Evolutionary conservation across 306 rosid genomes (phyloP), one percentile per base, ranked within the genome.

Genomic region (Lathyrus aphaca): DNA sequence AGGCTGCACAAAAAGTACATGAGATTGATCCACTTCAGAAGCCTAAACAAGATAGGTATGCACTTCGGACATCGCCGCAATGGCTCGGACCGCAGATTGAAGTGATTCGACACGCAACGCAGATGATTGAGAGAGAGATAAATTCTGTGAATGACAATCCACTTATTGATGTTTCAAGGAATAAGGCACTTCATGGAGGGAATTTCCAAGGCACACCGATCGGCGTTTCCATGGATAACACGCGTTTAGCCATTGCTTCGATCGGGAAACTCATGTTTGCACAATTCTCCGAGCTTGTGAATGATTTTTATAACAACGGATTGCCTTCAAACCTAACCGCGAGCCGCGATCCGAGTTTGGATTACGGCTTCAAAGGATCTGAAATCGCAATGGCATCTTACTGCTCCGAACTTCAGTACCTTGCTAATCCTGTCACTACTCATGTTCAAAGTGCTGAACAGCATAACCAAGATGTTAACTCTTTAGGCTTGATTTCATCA

Each of bases 331-430:
- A 86, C 80, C 86, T 92, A 30, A 45, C 98, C 0, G 96, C 80
- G 1, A 77, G 98, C 53, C 80, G 86, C 15, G 59, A 86, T 38
- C 98, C 98, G 0, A 92, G 98, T 72, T 75, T 92, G 85, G 98
- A 92, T 81, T 92, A 92, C 2, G 96, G 96, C 16, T 86, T 92
- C 82, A 92, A 92, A 75, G 98, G 98, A 0, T 85, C 98, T 0
- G 98, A 92, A 80, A 90, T 92, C 1, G 98, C 98, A 18, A 92
- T 92, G 98, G 98, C 98, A 1, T 92, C 98, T 0, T 92, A 92
- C 50, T 92, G 98, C 71, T 92, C 98, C 0, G 98, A 92, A 55
- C 96, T 92, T 15, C 98, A 92, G 5, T 90, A 83, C 79, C 85
- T 92, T 44, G 96, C 91, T 7, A 92, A 90, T 19, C 98, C 98